Evolutionary conservation across 768 basidiomycete genomes (phyloP).

Genomic region (Lenzites betulinus): DNA sequence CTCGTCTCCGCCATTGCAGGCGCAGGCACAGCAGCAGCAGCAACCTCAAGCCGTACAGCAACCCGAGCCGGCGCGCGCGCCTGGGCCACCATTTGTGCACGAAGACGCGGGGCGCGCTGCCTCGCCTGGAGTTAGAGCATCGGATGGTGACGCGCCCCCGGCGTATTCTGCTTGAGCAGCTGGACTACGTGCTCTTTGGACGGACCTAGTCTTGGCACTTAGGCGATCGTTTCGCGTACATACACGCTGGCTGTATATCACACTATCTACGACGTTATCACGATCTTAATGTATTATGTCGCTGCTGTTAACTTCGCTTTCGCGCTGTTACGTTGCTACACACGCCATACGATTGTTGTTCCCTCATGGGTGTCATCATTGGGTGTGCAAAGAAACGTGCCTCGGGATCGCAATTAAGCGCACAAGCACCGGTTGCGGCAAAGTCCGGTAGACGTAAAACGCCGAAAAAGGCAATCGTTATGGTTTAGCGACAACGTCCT

Average conservation of each 20-base stretch:
- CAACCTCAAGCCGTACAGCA: background rate
- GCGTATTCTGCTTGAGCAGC: constrained; percentile 7
- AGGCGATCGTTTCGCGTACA: no score
- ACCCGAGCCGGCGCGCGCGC: constrained; percentile 3
- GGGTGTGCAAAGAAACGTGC: background rate
- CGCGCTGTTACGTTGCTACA: background rate
- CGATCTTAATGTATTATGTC: background rate
- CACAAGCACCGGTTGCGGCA: background rate
- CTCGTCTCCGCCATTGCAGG: no score
- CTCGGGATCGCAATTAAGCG: background rate
- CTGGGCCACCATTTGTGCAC: background rate
- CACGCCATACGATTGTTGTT: background rate
- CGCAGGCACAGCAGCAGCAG: background rate
- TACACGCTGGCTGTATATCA: no score
- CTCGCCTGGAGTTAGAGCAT: background rate
- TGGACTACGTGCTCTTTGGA: background rate
- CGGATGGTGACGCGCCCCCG: constrained; percentile 3
- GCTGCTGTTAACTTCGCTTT: background rate
- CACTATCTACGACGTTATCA: background rate
- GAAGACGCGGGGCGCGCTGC: constrained; percentile 6
- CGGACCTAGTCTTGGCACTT: background rate
- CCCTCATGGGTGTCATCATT: background rate
- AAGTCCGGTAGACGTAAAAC: constrained; percentile 8
- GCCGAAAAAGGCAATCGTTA: constrained; percentile 12
- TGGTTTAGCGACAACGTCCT: constrained; percentile 12